Base-by-base conservation (phyloP, 352 stramenopile species). In the Globisporangium canariense region DNA sequence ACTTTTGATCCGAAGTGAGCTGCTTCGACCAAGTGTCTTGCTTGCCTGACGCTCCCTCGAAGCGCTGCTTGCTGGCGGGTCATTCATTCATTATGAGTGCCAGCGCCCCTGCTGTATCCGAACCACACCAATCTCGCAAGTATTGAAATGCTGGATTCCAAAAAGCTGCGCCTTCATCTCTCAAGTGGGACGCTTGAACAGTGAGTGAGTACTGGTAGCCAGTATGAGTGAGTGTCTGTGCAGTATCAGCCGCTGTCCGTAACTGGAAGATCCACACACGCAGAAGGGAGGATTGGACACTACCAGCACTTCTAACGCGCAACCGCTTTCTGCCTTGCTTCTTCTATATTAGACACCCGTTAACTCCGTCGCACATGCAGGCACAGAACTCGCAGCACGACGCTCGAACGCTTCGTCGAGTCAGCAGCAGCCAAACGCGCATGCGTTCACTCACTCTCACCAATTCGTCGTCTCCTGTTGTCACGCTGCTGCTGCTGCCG, bases 261-360 rank as follows among this genome's bases (percentile, higher is more conserved):
- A 50, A 18, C 40, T 46, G 14, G 16, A 45, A 60, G 30, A 16
- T 36, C 28, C 9, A 18, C 50, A 56, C 16, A 20, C 34, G 20
- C 36, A 59, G 18, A 49, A 36, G 13, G 34, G 18, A 13, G 6
- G 32, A 18, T 22, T 46, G 8, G 8, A 16, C 28, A 13, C 30
- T 28, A 28, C 25, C 25, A 28, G 25, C 25, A 28, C 25, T 28
- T 34, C 34, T n/a, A 32, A 20, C 41, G 14, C 25, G 22, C 43
- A 49, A 49, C 43, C 22, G 4, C 43, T 0, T 22, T 49, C 43
- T 49, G 16, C 43, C 43, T 49, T 60, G 36, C 38, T 51, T 50
- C 54, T 60, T 60, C 36, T 60, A 50, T 60, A 60, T 60, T 50
- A 60, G 25, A 32, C 36, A 45, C 38, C 6, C 14, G 28, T 41